Conservation (phyloP, 805 yeast genomes). For the Dipodascus geniculatus region DNA sequence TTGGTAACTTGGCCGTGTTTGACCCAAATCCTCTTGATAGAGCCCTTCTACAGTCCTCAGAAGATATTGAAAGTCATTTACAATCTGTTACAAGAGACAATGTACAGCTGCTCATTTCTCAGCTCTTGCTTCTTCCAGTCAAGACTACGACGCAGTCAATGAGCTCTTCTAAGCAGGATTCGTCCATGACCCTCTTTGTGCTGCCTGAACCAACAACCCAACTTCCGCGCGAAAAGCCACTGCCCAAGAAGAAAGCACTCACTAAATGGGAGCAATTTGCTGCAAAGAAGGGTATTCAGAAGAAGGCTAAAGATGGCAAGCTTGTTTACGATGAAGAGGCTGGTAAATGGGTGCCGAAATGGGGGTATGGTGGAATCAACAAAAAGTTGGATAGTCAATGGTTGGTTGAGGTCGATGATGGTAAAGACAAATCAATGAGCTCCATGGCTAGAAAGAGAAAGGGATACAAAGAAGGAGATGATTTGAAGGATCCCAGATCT, state of each 20-base stretch:
- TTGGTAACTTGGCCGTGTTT: constrained; percentile 83
- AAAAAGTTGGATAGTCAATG: constrained; percentile 82
- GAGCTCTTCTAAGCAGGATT: constrained; percentile 40
- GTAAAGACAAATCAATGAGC: constrained; percentile 17
- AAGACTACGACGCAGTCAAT: constrained; percentile 72
- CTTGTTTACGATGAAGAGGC: constrained; percentile 78
- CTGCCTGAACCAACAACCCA: constrained; percentile 75
- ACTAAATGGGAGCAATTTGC: constrained; percentile 98
- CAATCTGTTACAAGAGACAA: constrained; percentile 73
- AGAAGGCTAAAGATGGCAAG: constrained; percentile 84
- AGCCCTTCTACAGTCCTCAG: constrained; percentile 39
- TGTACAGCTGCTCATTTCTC: constrained; percentile 83
- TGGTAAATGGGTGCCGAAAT: constrained; percentile 94
- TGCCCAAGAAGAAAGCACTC: constrained; percentile 84
- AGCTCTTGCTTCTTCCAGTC: constrained; percentile 78
- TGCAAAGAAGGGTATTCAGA: constrained; percentile 82
- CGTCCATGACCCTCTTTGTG: constrained; percentile 70
- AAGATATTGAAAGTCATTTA: constrained; percentile 34
- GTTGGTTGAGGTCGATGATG: constrained; percentile 88
- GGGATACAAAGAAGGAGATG: constrained; percentile 25
- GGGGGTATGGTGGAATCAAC: constrained; percentile 96
- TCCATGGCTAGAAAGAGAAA: not conserved
- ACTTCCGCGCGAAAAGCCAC: constrained; percentile 89
- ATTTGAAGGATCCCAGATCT: constrained; percentile 78
- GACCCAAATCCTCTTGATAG: constrained; percentile 80